Evolutionary conservation across 768 basidiomycete species (phyloP), one percentile per base, ranked within the genome.

Genomic region (Rubroboletus satanas): DNA sequence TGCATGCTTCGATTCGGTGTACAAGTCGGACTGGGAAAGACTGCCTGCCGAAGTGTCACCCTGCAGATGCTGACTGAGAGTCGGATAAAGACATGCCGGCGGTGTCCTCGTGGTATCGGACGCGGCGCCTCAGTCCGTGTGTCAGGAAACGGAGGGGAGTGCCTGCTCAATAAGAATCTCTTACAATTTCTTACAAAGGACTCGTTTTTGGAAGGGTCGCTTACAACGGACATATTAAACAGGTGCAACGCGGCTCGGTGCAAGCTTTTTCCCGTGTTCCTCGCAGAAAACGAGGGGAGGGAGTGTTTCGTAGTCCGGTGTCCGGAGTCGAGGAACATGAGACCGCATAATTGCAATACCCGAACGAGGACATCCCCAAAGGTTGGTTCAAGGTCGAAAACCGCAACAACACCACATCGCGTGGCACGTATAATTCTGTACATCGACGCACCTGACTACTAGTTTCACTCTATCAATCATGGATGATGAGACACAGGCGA

Each of bases 201-300:
- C 18, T 37, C 28, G 28, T 44, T 46, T 58, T 37, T 18, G 56
- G 37, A 42, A 37, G n/a, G 17, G 41, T 9, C 46, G 41, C 58
- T 41, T 47, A 10, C 51, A 45, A 44, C n/a, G 57, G 57, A 31
- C 26, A 45, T 58, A 51, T 58, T n/a, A 36, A 43, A 33, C 41
- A 18, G 51, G 35, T 28, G 42, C 57, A 59, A 36, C 46, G 47
- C 54, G 58, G 39, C 41, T n/a, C 9, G 38, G 23, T 43, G 15
- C 28, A 21, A 37, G 23, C 4, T 49, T 29, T 37, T 15, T 4
- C 32, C 49, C 53, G 59, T 31, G 41, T 5, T 18, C 42, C 18
- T 37, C 54, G 59, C 45, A 42, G n/a, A 44, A 44, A 43, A 48
- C 51, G 58, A 60, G 58, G 52, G 50, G 35, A 17, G 28, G 26